phyloP scores from a whole-genome alignment of 2,329 filamentous ascomycete species.

The Spiromastix sp. region DNA sequence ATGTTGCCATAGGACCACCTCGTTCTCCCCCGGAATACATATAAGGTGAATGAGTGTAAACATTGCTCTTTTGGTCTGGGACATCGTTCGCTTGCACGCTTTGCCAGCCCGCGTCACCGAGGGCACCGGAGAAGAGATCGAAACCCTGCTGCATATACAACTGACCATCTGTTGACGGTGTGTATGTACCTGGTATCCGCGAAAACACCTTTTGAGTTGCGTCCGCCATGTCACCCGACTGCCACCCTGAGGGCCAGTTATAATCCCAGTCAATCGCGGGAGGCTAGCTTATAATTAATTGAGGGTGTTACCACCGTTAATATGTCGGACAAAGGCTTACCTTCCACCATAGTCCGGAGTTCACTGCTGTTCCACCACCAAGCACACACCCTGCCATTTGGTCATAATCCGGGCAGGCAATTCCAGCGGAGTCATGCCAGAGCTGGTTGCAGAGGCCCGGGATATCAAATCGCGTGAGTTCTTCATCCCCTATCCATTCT shows the following conservation, averaged over 20 bases:
- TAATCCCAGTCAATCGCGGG: constrained; percentile 58
- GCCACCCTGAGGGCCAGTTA: constrained; percentile 64
- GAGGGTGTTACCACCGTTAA: background rate
- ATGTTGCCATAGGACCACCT: constrained; percentile 60
- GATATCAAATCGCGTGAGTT: constrained; percentile 60
- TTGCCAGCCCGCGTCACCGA: constrained; percentile 52
- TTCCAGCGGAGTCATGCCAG: constrained; percentile 51
- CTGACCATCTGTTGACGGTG: constrained; percentile 55
- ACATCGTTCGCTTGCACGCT: constrained; percentile 50
- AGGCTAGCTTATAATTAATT: constrained; percentile 30
- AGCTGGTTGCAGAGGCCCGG: constrained; percentile 63
- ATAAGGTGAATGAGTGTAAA: constrained; percentile 54
- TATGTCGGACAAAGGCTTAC: constrained; percentile 18
- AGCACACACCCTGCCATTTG: constrained; percentile 64
- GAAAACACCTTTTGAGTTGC: constrained; percentile 54
- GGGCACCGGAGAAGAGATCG: constrained; percentile 49
- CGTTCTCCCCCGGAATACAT: constrained; percentile 59
- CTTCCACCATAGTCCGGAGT: constrained; percentile 60
- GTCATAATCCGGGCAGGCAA: constrained; percentile 59
- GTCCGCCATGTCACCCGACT: constrained; percentile 49
- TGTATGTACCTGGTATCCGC: constrained; percentile 59
- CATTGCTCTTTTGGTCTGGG: constrained; percentile 55
- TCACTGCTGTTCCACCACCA: constrained; percentile 57
- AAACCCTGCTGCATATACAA: constrained; percentile 59
- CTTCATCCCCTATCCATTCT: constrained; percentile 50